Conservation (phyloP, 495 filamentous ascomycete genomes). For the Penicilliopsis zonata region DNA sequence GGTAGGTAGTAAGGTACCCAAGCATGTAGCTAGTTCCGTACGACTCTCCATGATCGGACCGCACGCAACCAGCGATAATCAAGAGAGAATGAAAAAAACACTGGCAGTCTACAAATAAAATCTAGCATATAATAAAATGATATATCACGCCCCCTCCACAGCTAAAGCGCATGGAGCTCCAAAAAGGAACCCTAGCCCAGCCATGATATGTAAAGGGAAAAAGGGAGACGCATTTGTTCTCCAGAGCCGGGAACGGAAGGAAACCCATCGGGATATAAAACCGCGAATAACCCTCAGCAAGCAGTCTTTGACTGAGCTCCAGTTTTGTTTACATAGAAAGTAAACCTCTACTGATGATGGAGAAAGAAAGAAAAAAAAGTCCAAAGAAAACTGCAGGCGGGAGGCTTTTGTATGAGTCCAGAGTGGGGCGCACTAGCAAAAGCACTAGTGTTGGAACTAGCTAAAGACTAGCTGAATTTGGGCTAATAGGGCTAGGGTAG, state of each 20-base stretch:
- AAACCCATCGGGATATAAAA: constrained; percentile 29
- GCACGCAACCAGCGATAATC: neutral
- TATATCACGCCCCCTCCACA: constrained; percentile 36
- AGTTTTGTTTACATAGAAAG: constrained; percentile 28
- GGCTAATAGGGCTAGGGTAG: too few relatives aligned
- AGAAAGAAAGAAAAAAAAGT: constrained; percentile 24
- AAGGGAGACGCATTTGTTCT: constrained; percentile 32
- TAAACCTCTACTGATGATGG: constrained; percentile 44
- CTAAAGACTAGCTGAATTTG: too few relatives aligned
- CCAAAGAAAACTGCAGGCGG: constrained; percentile 3
- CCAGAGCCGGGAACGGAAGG: constrained; percentile 37
- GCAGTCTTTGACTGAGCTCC: constrained; percentile 31
- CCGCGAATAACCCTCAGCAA: constrained; percentile 38
- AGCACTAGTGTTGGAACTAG: too few relatives aligned
- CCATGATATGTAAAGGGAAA: constrained; percentile 33
- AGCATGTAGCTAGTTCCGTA: too few relatives aligned
- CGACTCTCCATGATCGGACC: neutral
- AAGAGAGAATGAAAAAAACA: constrained; percentile 1
- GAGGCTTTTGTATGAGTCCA: constrained; percentile 11
- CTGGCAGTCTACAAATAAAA: constrained; percentile 1
- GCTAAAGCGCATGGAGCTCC: constrained; percentile 35
- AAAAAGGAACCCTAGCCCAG: constrained; percentile 34
- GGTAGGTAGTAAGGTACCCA: neutral
- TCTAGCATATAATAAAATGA: too few relatives aligned
- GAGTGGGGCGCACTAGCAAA: too few relatives aligned